Conservation (phyloP, 345 rosid species). For the Conringia planisiliqua region DNA sequence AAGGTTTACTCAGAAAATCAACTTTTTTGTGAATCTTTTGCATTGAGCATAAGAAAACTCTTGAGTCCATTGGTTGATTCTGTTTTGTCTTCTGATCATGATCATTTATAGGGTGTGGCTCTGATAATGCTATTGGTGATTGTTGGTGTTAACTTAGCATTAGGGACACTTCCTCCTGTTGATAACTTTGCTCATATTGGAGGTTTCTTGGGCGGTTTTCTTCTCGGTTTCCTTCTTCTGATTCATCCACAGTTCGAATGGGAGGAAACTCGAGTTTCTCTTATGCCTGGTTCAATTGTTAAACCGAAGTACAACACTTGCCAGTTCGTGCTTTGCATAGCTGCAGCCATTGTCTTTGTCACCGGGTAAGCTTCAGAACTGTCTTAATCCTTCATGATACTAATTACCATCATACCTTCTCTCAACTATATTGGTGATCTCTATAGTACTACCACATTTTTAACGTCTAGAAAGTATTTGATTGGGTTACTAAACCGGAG, state of each 20-base stretch:
- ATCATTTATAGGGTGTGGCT: constrained; percentile 56
- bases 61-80: background rate
- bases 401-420: background rate
- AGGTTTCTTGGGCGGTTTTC: constrained; percentile 70
- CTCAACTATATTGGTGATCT: background rate
- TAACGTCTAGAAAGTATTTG: background rate
- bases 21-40: background rate
- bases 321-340: constrained; percentile 57
- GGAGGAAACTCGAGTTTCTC: constrained; percentile 45
- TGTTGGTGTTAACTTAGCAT: constrained; percentile 64
- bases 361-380: constrained; percentile 54
- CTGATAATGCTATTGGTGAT: constrained; percentile 59
- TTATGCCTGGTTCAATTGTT: constrained; percentile 48
- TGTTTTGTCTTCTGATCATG: background rate
- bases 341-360: constrained; percentile 47
- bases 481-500: constrained; percentile 5
- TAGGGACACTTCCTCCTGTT: constrained; percentile 89
- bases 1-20: constrained; percentile 47
- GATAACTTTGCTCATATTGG: constrained; percentile 95
- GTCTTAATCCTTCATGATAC: background rate
- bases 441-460: background rate
- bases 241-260: constrained; percentile 82
- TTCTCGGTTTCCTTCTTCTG: constrained; percentile 61
- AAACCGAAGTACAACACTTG: constrained; percentile 70
- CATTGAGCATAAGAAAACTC: background rate